Percentiles rank a stretch among this genome's conserved stretches.
phyloP scores from a whole-genome alignment of 1,284 basidiomycete genomes.

The Neonothopanus nambi region DNA sequence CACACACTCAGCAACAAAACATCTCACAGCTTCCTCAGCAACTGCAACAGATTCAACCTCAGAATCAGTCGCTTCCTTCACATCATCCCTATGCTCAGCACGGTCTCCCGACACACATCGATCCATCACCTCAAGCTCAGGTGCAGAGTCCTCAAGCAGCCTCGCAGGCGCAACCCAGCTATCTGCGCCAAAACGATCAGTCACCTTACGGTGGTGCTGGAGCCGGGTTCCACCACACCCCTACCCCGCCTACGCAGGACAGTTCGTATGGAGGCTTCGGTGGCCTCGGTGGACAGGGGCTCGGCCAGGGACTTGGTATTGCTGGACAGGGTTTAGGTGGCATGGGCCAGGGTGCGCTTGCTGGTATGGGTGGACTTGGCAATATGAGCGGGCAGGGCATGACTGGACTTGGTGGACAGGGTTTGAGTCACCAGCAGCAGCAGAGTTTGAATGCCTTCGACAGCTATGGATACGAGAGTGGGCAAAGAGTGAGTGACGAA shows the following conservation, averaged over 20 bases:
- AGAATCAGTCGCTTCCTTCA: slow-evolving; percentile 6
- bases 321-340: slow-evolving; percentile 4
- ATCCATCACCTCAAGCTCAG: slow-evolving; percentile 33
- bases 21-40: slow-evolving; percentile 8
- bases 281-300: slow-evolving; percentile 4
- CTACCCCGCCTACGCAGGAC: slow-evolving; percentile 64
- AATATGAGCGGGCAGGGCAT: slow-evolving; percentile 1
- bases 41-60: slow-evolving; percentile 6
- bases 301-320: slow-evolving; percentile 4
- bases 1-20: not conserved
- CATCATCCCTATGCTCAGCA: slow-evolving; percentile 10
- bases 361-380: not conserved
- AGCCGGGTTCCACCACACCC: slow-evolving; percentile 45
- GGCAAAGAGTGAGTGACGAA: slow-evolving; percentile 50
- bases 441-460: slow-evolving; percentile 54
- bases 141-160: slow-evolving; percentile 28
- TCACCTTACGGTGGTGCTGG: slow-evolving; percentile 41
- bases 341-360: slow-evolving; percentile 6
- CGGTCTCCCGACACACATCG: slow-evolving; percentile 28
- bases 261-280: slow-evolving; percentile 74
- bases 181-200: slow-evolving; percentile 69
- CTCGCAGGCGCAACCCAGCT: slow-evolving; percentile 29
- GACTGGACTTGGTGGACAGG: slow-evolving; percentile 14
- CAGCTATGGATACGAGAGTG: slow-evolving; percentile 67
- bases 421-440: slow-evolving; percentile 47